These are phyloP conservation scores for Pseudogymnoascus sp. DNA, from an alignment of 2,329 filamentous ascomycete species.

Conservation along the genomic window DNA sequence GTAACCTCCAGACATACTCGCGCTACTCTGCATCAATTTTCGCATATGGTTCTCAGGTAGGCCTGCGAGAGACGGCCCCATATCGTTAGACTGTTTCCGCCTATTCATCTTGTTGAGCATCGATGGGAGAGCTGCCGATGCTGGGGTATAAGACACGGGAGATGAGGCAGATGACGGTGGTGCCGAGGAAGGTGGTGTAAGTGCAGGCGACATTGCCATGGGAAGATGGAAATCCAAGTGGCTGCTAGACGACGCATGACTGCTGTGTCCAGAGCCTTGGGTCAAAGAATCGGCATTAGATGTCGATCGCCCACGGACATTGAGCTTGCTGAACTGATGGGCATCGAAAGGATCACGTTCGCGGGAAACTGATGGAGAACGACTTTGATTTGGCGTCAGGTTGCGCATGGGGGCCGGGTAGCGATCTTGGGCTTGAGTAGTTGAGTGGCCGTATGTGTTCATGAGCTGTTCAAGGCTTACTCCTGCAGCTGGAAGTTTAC, in stretches of 20 bases:
- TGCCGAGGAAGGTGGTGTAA: background rate
- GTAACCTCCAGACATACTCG: background rate
- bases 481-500: constrained; percentile 30
- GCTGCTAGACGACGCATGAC: constrained; percentile 7
- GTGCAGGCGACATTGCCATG: constrained; percentile 7
- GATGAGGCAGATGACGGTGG: background rate
- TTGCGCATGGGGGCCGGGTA: background rate
- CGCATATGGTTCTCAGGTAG: constrained; percentile 5
- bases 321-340: constrained; percentile 10
- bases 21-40: background rate
- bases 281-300: background rate
- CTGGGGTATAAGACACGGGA: constrained; percentile 6
- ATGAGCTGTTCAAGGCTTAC: constrained; percentile 19
- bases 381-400: background rate
- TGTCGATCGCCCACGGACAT: constrained; percentile 6
- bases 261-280: background rate
- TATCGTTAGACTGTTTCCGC: constrained; percentile 11
- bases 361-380: background rate
- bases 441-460: constrained; percentile 14
- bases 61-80: constrained; percentile 1
- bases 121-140: constrained; percentile 12
- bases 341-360: background rate
- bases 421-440: background rate
- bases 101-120: constrained; percentile 19
- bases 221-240: background rate